Evolutionary conservation across 345 rosid genomes (phyloP).

Genomic region (Syzygium grande): DNA sequence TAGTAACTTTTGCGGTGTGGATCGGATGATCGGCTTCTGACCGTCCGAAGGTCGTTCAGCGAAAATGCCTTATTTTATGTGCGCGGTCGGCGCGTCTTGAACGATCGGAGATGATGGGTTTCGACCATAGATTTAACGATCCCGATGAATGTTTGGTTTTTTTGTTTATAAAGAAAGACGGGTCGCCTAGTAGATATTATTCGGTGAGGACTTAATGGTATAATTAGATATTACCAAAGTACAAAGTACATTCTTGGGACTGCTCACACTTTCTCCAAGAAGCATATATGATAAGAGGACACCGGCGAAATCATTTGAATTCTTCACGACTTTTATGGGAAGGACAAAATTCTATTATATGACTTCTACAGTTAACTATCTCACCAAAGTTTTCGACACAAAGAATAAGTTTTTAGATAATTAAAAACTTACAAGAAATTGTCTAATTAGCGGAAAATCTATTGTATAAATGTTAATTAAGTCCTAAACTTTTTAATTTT

Average conservation of each 20-base stretch:
- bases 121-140: accelerated
- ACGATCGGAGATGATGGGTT: background rate
- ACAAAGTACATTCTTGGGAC: background rate
- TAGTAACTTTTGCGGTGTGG: accelerated
- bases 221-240: background rate
- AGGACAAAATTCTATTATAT: background rate
- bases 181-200: background rate
- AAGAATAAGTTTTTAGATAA: background rate
- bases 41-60: accelerated
- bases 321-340: background rate
- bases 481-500: accelerated
- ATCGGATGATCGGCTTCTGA: background rate
- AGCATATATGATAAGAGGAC: background rate
- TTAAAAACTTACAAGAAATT: background rate
- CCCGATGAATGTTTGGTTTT: background rate
- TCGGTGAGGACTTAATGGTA: background rate
- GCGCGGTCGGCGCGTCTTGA: accelerated
- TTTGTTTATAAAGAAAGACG: background rate
- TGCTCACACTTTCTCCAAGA: background rate
- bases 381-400: background rate
- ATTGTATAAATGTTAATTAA: background rate
- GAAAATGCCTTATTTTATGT: accelerated
- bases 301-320: background rate
- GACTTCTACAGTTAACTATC: background rate
- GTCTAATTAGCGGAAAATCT: too few relatives aligned